Evolutionary conservation across 169 alveolate genomes (phyloP), one percentile per base, ranked within the genome.

Genomic region (Babesia ovis): DNA sequence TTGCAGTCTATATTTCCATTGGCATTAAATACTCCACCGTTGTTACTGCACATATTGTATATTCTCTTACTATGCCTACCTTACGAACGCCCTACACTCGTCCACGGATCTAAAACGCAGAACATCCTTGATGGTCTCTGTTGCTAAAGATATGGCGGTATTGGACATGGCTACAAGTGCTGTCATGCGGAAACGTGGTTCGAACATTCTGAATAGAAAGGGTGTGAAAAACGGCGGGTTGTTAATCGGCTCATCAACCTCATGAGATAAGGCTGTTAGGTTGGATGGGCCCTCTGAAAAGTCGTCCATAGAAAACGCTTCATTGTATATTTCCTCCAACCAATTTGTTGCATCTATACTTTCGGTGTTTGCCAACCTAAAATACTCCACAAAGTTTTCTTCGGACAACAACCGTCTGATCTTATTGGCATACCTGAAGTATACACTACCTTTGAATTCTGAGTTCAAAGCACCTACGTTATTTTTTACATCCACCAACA

Each of bases 171-270:
- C 51, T 11, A 59, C 60, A 0, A 80, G 72, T 23, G 83, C 68
- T 20, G 39, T 41, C 83, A 80, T 71, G 42, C 88, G 66, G 59
- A 70, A 70, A 23, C 72, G 66, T n/a, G 64, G 72, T 29, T 80
- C 83, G 35, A 80, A 80, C 88, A 80, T 80, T 55, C 58, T 71
- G 60, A 80, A 80, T n/a, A 80, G 66, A 8, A 70, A 34, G 34
- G 48, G 73, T 22, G 69, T 14, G 55, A 43, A 80, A 35, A 80
- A 80, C 1, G 80, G 77, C 37, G 88, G 72, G 22, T 27, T 35
- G 31, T 16, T 43, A 18, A 51, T 56, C 56, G 51, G 2, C 20
- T 9, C 23, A 11, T 39, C 14, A 2, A 27, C 31, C 20, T 39
- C 35, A 1, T 3, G 3, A 37, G 35, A 4, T 20, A 6, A 5